A percentile compares a stretch with the other conserved stretches of the same genome.
Evolutionary conservation across 148 eudicot species (phyloP).

Genomic region (Chenopodium suecicum): DNA sequence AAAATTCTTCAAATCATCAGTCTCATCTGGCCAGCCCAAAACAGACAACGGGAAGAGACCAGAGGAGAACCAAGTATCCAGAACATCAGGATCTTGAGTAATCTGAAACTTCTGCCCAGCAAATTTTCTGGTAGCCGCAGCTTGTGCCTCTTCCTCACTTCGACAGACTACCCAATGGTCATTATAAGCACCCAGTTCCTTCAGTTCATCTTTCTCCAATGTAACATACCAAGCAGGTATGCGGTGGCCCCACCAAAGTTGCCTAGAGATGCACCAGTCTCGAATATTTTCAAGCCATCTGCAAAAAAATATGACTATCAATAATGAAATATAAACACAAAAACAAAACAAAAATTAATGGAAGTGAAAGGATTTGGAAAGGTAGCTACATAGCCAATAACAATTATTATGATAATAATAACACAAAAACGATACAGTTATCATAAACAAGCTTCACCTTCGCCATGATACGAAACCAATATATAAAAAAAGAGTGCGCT

Average conservation of each 20-base stretch:
- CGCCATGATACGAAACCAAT: not conserved
- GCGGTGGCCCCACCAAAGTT: slow-evolving; percentile 99
- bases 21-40: slow-evolving; percentile 94
- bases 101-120: slow-evolving; percentile 62
- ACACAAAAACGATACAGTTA: not conserved
- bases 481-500: not conserved
- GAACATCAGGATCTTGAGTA: slow-evolving; percentile 89
- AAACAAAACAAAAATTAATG: not conserved
- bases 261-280: slow-evolving; percentile 97
- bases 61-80: slow-evolving; percentile 97
- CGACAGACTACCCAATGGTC: slow-evolving; percentile 93
- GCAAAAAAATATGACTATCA: slow-evolving; percentile 12
- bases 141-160: slow-evolving; percentile 68
- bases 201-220: slow-evolving; percentile 68
- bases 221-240: slow-evolving; percentile 94
- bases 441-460: slow-evolving; percentile 2
- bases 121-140: slow-evolving; percentile 54
- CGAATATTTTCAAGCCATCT: slow-evolving; percentile 98
- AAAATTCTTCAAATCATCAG: slow-evolving; percentile 73
- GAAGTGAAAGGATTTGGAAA: not conserved
- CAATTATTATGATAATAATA: not conserved
- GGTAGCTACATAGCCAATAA: not conserved
- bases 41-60: slow-evolving; percentile 91
- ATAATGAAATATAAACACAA: slow-evolving; percentile 15
- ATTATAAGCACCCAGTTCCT: slow-evolving; percentile 74